Evolutionary conservation across 2,329 filamentous ascomycete species (phyloP), one percentile per base, ranked within the genome.

Genomic region (Trichophyton schoenleinii): DNA sequence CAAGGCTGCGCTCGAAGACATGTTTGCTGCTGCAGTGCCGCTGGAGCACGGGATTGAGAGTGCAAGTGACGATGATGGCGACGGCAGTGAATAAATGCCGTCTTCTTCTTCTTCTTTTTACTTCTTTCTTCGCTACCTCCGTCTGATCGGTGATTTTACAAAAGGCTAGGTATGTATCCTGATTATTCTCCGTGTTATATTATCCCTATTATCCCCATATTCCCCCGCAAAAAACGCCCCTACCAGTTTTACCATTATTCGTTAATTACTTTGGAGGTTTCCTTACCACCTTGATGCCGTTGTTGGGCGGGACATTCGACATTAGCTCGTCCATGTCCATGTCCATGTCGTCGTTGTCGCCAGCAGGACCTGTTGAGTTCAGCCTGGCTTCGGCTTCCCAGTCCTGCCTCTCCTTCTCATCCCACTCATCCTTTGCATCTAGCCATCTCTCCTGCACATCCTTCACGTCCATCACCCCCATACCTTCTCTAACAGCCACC

Each of bases 371-470:
- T 64, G 71, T 34, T 38, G 34, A 38, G 11, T 1, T 38, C 34
- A 13, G 11, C 59, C 73, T 74, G 60, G 75, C 73, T 67, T 82
- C 85, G 38, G 83, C 84, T 73, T 95, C 88, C 67, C 88, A 86
- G 69, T 91, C 88, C 78, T 86, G 85, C 60, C 87, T 83, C 69
- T 84, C 83, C 62, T 81, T 79, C 78, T 97, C 94, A 73, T 99
- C 94, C 69, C 89, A 90, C 66, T 87, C 89, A 15, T 91, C 91
- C 71, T 91, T 94, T 46, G 86, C 81, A 74, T 97, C 92, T 36
- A 99, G 78, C 94, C 94, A 99, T 64, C 94, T 82, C 77, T 99
- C 94, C 75, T 99, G 94, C 65, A 97, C 86, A 74, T 99, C 92
- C 63, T 87, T 80, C 8, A 91, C 85, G 68, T 95, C 91, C 80